phyloP scores from a whole-genome alignment of 164 flowering plant species.

The Berberis vulgaris region DNA sequence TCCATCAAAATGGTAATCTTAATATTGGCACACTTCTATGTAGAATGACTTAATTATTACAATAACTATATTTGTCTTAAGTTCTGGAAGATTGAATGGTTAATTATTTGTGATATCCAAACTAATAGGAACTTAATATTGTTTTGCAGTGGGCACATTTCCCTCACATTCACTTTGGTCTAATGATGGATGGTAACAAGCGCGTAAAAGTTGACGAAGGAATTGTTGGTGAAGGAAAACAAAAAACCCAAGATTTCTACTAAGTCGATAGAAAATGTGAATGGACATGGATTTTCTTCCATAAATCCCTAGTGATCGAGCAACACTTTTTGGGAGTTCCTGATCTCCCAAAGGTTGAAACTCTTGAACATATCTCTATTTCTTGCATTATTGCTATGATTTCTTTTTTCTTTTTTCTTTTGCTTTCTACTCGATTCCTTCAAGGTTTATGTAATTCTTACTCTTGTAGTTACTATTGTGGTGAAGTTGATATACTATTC shows the following conservation, averaged over 20 bases:
- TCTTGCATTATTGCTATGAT: neutral
- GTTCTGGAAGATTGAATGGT: too few species aligned
- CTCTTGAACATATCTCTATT: slow-evolving; percentile 6
- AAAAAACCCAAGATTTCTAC: slow-evolving; percentile 19
- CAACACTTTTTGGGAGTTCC: slow-evolving; percentile 1
- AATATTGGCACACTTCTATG: too few species aligned
- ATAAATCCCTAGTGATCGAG: neutral
- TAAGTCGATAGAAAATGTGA: slow-evolving; percentile 3
- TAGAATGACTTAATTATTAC: too few species aligned
- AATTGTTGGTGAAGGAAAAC: slow-evolving; percentile 15
- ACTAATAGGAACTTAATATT: neutral
- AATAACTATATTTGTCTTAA: neutral
- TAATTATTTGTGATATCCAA: too few species aligned
- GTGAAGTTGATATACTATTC: neutral
- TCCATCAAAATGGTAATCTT: too few species aligned
- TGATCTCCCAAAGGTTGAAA: slow-evolving; percentile 7
- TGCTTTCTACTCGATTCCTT: neutral
- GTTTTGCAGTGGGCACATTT: slow-evolving; percentile 52
- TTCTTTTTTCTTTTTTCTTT: neutral
- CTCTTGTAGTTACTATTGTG: neutral
- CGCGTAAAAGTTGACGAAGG: slow-evolving; percentile 21
- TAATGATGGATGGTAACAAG: slow-evolving; percentile 26
- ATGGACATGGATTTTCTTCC: neutral
- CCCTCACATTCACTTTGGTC: slow-evolving; percentile 43
- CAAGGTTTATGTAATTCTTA: neutral